Conservation (phyloP, 2,329 filamentous ascomycete species). For the Pseudogymnoascus sp. region DNA sequence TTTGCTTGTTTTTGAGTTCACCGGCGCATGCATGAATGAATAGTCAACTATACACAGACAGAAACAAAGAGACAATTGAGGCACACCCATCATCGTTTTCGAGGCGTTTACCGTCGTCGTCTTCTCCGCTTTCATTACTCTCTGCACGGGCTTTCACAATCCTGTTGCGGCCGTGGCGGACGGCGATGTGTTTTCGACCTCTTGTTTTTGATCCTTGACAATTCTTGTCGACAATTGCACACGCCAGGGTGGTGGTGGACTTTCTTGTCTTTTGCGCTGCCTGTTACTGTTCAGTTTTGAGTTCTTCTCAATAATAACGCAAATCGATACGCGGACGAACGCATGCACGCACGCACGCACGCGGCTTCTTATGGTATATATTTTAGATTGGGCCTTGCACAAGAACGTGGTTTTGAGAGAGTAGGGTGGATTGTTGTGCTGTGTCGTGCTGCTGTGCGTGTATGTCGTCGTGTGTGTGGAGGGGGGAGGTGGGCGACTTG, state of each 20-base stretch:
- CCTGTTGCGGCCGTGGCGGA: neutral
- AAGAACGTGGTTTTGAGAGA: neutral
- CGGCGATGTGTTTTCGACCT: neutral
- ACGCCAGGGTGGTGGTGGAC: neutral
- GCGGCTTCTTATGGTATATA: neutral
- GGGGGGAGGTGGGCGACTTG: neutral
- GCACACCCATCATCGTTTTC: neutral
- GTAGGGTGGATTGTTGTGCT: neutral
- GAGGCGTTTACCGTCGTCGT: neutral
- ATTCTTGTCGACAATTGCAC: neutral
- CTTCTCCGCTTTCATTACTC: neutral
- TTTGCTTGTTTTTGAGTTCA: slow-evolving; percentile 10
- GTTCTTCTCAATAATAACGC: neutral
- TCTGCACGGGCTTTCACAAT: neutral
- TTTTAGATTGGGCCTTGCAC: slow-evolving; percentile 1
- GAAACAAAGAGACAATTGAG: neutral
- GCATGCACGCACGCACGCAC: neutral
- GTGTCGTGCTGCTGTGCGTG: neutral
- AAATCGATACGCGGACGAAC: neutral
- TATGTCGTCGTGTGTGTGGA: neutral
- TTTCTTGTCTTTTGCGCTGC: neutral
- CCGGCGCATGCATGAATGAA: neutral
- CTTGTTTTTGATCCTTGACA: neutral
- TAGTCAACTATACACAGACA: slow-evolving; percentile 3
- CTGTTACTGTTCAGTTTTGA: neutral